phyloP scores from a whole-genome alignment of 148 eudicot species.

The Gaultheria prostrata region DNA sequence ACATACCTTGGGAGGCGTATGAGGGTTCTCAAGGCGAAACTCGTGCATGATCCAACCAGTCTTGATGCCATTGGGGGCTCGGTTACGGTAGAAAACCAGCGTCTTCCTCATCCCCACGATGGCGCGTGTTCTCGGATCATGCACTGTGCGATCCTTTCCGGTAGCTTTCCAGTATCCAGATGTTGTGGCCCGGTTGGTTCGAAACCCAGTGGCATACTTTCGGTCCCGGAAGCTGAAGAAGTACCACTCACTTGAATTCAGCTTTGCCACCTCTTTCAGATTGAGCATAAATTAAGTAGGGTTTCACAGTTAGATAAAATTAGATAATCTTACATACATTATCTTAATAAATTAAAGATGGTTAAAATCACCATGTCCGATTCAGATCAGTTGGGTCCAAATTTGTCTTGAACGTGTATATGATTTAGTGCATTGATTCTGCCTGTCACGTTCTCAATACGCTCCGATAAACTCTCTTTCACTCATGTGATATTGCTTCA shows the following conservation, averaged over 20 bases:
- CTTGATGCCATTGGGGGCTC: slow-evolving; percentile 44
- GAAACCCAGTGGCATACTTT: slow-evolving; percentile 39
- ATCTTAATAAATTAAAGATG: too few relatives aligned
- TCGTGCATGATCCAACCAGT: slow-evolving; percentile 52
- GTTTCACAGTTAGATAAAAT: background rate
- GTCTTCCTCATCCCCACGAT: slow-evolving; percentile 47
- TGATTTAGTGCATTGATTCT: too few relatives aligned
- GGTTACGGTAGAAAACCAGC: slow-evolving; percentile 33
- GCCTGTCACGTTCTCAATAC: background rate
- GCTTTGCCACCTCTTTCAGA: slow-evolving; percentile 27
- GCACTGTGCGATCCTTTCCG: slow-evolving; percentile 35
- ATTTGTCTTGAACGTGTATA: background rate
- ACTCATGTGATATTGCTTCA: background rate
- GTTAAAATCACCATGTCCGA: too few relatives aligned
- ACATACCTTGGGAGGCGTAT: slow-evolving; percentile 30
- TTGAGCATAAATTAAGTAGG: background rate
- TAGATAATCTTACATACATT: background rate
- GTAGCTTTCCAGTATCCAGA: slow-evolving; percentile 50
- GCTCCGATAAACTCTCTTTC: background rate
- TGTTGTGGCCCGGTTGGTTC: slow-evolving; percentile 37
- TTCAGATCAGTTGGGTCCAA: background rate
- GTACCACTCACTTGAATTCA: slow-evolving; percentile 38
- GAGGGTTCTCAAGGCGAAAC: slow-evolving; percentile 44
- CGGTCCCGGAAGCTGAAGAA: slow-evolving; percentile 45
- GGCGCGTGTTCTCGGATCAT: slow-evolving; percentile 18